Evolutionary conservation across 345 rosid species (phyloP).

Genomic region (Geranium rotundifolium): DNA sequence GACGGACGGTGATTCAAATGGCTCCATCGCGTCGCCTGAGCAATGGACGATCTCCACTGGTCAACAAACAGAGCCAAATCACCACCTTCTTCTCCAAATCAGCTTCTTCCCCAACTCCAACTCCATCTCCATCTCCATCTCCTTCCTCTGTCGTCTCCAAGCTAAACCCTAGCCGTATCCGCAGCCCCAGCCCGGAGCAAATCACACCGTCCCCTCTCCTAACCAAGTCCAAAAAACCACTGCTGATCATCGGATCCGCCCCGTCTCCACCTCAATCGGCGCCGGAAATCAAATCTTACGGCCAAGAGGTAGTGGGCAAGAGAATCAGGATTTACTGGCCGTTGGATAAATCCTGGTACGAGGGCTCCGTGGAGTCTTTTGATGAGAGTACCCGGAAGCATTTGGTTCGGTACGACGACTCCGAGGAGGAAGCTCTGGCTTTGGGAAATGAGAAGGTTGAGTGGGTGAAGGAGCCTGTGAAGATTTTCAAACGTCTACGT

Average conservation of each 20-base stretch:
- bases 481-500: constrained; percentile 49
- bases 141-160: constrained; percentile 27
- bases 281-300: constrained; percentile 20
- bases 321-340: constrained; percentile 88
- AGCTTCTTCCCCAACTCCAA: constrained; percentile 32
- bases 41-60: constrained; percentile 83
- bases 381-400: constrained; percentile 48
- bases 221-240: constrained; percentile 41
- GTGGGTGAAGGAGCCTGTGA: constrained; percentile 43
- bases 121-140: constrained; percentile 35
- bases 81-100: constrained; percentile 69
- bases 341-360: constrained; percentile 78
- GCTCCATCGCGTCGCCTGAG: constrained; percentile 60
- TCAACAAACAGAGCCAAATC: constrained; percentile 80
- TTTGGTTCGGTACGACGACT: constrained; percentile 64
- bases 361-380: constrained; percentile 48
- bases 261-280: constrained; percentile 11
- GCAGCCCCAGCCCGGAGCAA: constrained; percentile 24
- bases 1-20: constrained; percentile 19
- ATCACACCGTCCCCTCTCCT: constrained; percentile 67
- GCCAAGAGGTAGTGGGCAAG: constrained; percentile 51
- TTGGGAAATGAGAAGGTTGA: constrained; percentile 76
- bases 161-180: constrained; percentile 22
- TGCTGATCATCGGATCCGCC: constrained; percentile 52
- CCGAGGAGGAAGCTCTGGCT: constrained; percentile 79